Evolutionary conservation across 345 rosid species (phyloP).

Genomic region (Murraya paniculata): DNA sequence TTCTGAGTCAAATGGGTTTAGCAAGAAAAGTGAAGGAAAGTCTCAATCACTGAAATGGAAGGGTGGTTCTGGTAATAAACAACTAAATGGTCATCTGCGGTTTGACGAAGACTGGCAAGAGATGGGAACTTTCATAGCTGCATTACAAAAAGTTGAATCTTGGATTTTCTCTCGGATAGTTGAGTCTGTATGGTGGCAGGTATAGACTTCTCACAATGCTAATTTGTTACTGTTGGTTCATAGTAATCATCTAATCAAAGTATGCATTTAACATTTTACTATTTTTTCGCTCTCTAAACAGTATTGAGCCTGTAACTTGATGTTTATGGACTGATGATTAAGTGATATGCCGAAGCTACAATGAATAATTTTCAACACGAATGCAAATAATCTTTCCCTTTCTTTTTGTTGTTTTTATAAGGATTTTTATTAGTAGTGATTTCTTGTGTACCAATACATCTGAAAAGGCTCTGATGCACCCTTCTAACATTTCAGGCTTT

Average conservation of each 20-base stretch:
- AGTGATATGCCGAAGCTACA: neutral
- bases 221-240: neutral
- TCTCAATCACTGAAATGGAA: conserved; percentile 41
- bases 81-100: conserved; percentile 41
- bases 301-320: neutral
- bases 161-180: conserved; percentile 93
- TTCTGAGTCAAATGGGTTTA: conserved; percentile 48
- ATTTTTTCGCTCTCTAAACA: neutral
- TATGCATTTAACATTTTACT: neutral
- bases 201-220: conserved; percentile 19
- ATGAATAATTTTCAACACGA: neutral
- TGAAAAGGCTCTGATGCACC: neutral
- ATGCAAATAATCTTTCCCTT: neutral
- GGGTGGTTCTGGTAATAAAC: conserved; percentile 33
- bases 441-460: neutral
- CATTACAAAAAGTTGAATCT: conserved; percentile 78
- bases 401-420: neutral
- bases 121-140: conserved; percentile 68
- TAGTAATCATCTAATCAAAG: neutral
- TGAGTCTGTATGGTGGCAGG: conserved; percentile 99
- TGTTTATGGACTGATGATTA: neutral
- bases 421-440: neutral
- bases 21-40: conserved; percentile 41
- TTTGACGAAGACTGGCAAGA: conserved; percentile 87
- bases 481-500: conserved; percentile 50